phyloP scores from a whole-genome alignment of 768 basidiomycete genomes.

The Auricularia sp. region DNA sequence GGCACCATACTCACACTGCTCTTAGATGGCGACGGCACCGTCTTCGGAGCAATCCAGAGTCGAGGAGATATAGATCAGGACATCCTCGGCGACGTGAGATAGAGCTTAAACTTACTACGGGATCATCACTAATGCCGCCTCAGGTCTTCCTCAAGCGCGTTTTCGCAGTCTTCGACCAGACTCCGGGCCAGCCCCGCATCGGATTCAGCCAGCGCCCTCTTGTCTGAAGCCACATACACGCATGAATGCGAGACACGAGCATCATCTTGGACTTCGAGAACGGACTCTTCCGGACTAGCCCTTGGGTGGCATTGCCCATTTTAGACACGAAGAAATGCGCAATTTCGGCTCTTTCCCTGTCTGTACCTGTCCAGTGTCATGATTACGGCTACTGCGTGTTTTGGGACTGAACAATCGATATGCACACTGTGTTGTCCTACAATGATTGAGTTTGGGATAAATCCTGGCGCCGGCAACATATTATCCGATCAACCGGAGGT shows the following conservation, averaged over 20 bases:
- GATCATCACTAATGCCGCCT: not conserved
- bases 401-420: no score
- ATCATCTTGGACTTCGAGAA: not conserved
- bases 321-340: no score
- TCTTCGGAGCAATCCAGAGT: slow-evolving; percentile 7
- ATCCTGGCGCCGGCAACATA: no score
- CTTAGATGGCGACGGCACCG: not conserved
- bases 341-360: no score
- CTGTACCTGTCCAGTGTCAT: no score
- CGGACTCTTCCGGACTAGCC: not conserved
- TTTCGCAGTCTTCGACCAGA: slow-evolving; percentile 6
- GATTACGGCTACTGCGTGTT: no score
- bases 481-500: no score
- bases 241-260: not conserved
- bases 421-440: no score
- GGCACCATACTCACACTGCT: not conserved
- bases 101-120: no score
- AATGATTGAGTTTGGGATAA: no score
- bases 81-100: slow-evolving; percentile 9
- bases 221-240: not conserved
- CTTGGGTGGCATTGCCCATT: no score
- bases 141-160: slow-evolving; percentile 9
- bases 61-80: slow-evolving; percentile 7
- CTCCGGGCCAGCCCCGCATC: not conserved
- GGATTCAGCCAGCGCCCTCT: slow-evolving; percentile 6